phyloP scores from a whole-genome alignment of 768 basidiomycete genomes.

The Macrolepiota albuminosa region DNA sequence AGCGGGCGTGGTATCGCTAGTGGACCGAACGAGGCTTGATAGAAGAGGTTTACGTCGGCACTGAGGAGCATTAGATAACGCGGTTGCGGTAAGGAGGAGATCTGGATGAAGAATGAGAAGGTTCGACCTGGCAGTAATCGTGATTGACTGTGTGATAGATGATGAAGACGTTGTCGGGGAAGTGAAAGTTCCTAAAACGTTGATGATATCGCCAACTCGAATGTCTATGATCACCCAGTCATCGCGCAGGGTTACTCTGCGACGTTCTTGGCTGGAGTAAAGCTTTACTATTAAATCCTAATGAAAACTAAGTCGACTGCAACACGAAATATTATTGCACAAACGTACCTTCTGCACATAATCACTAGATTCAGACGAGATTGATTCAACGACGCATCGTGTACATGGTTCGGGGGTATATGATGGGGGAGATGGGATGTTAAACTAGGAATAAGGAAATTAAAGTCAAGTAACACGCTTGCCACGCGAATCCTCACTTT shows the following conservation, averaged over 20 bases:
- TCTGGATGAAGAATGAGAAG: conserved; percentile 90
- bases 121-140: conserved; percentile 59
- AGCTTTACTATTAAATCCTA: conserved; percentile 51
- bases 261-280: conserved; percentile 30
- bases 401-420: conserved; percentile 36
- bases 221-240: conserved; percentile 74
- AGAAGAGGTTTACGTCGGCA: conserved; percentile 89
- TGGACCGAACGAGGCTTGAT: conserved; percentile 52
- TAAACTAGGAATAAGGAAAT: conserved; percentile 2
- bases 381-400: conserved; percentile 50
- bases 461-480: background rate
- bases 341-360: conserved; percentile 38
- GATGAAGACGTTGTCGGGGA: conserved; percentile 27
- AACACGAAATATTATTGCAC: background rate
- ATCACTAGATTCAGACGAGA: conserved; percentile 26
- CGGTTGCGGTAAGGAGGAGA: conserved; percentile 84
- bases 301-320: background rate
- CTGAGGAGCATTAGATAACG: conserved; percentile 76
- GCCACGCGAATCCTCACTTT: conserved; percentile 13
- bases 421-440: conserved; percentile 13
- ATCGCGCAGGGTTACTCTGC: conserved; percentile 60
- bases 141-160: conserved; percentile 39
- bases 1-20: conserved; percentile 57
- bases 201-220: conserved; percentile 68
- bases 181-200: conserved; percentile 55